Percentiles rank a stretch among this genome's conserved stretches.
phyloP scores from a whole-genome alignment of 305 asterid species.

The Solanum hybrid region DNA sequence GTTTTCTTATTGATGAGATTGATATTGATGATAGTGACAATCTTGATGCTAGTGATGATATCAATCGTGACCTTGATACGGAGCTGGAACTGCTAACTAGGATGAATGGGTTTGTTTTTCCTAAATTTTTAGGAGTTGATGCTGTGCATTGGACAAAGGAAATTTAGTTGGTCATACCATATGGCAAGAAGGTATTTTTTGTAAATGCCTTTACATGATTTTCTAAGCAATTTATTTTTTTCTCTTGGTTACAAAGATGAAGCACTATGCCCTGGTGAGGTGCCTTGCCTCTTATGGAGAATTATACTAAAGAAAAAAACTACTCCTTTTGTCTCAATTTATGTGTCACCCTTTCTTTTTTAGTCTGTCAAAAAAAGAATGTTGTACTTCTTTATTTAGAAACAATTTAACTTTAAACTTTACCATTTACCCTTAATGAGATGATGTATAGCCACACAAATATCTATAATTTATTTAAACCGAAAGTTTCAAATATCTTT shows the following conservation, averaged over 20 bases:
- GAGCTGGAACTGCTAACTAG: not conserved
- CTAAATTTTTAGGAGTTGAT: slow-evolving; percentile 1
- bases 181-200: not conserved
- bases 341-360: not conserved
- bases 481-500: not conserved
- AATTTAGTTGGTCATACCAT: not conserved
- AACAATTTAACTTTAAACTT: not conserved
- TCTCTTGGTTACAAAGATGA: not conserved
- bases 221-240: not conserved
- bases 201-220: not conserved
- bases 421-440: not conserved
- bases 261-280: not conserved
- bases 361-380: not conserved
- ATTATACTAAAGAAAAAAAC: not conserved
- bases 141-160: not conserved
- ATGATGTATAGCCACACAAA: not conserved
- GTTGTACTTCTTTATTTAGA: not conserved
- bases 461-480: not conserved
- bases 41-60: not conserved
- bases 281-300: not conserved
- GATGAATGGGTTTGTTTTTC: not conserved
- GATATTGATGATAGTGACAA: not conserved
- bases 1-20: not conserved
- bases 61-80: not conserved
- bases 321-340: not conserved